Percentiles rank a stretch among this genome's conserved stretches.
Evolutionary conservation across 1,139 yeast genomes (phyloP).

Genomic region (Geotrichum fermentans): DNA sequence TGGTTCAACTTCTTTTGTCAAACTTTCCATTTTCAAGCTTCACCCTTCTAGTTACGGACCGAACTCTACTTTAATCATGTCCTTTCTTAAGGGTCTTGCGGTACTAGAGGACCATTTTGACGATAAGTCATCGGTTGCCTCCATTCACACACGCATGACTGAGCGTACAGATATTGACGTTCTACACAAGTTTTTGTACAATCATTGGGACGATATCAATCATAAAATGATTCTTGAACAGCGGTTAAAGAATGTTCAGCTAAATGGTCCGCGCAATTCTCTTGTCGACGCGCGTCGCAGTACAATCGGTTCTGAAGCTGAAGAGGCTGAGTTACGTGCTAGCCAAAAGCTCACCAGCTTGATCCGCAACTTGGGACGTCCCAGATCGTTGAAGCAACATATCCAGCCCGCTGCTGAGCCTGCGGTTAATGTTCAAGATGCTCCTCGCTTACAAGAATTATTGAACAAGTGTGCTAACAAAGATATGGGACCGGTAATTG

Average conservation of each 20-base stretch:
- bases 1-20: slow-evolving; percentile 58
- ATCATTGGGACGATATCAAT: slow-evolving; percentile 51
- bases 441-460: slow-evolving; percentile 57
- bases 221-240: slow-evolving; percentile 25
- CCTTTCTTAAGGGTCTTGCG: slow-evolving; percentile 21
- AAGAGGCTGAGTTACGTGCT: slow-evolving; percentile 23
- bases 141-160: background rate
- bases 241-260: slow-evolving; percentile 19
- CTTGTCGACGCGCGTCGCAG: slow-evolving; percentile 6
- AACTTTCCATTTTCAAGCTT: slow-evolving; percentile 48
- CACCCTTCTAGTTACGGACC: slow-evolving; percentile 15
- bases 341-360: slow-evolving; percentile 26
- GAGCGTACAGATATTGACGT: slow-evolving; percentile 7
- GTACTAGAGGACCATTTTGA: slow-evolving; percentile 12
- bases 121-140: background rate
- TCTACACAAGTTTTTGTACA: slow-evolving; percentile 62
- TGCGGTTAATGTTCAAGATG: slow-evolving; percentile 12
- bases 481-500: slow-evolving; percentile 46
- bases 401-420: background rate
- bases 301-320: slow-evolving; percentile 14
- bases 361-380: slow-evolving; percentile 30
- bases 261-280: slow-evolving; percentile 22
- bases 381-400: slow-evolving; percentile 19
- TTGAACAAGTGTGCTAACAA: slow-evolving; percentile 64
- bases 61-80: slow-evolving; percentile 16